A percentile compares a stretch with the other conserved stretches of the same genome.
These are phyloP conservation scores for Talaromyces sp. DNA, from an alignment of 2,329 filamentous ascomycete species.

Conservation along the genomic window DNA sequence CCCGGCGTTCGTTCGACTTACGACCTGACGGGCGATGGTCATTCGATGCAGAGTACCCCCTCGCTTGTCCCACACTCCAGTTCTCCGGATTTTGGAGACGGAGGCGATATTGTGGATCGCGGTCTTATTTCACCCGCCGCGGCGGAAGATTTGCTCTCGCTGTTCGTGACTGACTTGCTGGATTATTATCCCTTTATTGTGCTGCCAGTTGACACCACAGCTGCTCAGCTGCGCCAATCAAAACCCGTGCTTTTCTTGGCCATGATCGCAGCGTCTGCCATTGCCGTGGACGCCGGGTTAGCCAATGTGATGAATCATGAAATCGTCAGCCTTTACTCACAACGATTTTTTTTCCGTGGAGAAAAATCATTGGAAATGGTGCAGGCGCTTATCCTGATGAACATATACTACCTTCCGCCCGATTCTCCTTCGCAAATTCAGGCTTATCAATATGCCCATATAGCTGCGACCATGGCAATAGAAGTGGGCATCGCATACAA, in stretches of 20 bases:
- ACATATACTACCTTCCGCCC: slow-evolving; percentile 47
- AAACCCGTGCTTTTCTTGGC: slow-evolving; percentile 66
- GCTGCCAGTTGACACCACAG: slow-evolving; percentile 22
- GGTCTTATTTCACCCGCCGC: slow-evolving; percentile 26
- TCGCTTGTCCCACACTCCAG: slow-evolving; percentile 17
- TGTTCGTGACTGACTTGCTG: slow-evolving; percentile 26
- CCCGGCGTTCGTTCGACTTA: slow-evolving; percentile 17
- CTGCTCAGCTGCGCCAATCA: slow-evolving; percentile 23
- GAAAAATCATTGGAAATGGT: slow-evolving; percentile 49
- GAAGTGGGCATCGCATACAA: slow-evolving; percentile 36
- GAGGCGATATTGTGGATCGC: slow-evolving; percentile 26
- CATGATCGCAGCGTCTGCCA: slow-evolving; percentile 60
- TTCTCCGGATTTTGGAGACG: slow-evolving; percentile 13
- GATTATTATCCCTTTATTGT: slow-evolving; percentile 25
- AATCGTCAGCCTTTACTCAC: slow-evolving; percentile 43
- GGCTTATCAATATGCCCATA: slow-evolving; percentile 48
- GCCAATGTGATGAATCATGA: slow-evolving; percentile 43
- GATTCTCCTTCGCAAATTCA: slow-evolving; percentile 43
- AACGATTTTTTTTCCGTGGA: slow-evolving; percentile 43
- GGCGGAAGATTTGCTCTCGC: slow-evolving; percentile 25
- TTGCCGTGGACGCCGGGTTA: slow-evolving; percentile 44
- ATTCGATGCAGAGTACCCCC: slow-evolving; percentile 14
- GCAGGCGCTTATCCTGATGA: slow-evolving; percentile 45
- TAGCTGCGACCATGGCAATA: slow-evolving; percentile 47
- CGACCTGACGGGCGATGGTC: slow-evolving; percentile 15